A percentile compares a stretch with the other conserved stretches of the same genome.
phyloP scores from a whole-genome alignment of 371 early-diverging fungal species.

The Saksenaea vasiformis region DNA sequence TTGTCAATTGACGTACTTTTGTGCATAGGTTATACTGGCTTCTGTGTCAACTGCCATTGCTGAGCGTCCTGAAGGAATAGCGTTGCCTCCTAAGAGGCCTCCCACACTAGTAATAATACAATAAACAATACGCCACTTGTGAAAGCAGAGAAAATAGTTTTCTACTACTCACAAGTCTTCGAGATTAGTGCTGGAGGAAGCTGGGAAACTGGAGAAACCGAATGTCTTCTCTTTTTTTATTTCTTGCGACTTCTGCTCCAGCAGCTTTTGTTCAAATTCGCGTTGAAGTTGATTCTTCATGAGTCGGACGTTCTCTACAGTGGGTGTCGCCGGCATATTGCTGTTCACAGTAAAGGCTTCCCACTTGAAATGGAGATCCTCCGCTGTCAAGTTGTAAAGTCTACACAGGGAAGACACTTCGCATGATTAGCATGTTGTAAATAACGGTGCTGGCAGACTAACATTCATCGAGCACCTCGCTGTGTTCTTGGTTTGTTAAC shows the following conservation, averaged over 20 bases:
- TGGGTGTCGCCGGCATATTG: conserved; percentile 20
- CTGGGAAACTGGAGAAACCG: neutral
- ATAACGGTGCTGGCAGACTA: neutral
- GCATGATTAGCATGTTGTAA: neutral
- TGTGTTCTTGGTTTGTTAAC: neutral
- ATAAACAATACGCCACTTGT: too few species aligned
- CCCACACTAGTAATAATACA: conserved; percentile 10
- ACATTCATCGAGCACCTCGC: conserved; percentile 1
- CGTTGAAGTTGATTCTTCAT: conserved; percentile 30
- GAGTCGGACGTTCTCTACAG: conserved; percentile 28
- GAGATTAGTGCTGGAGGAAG: neutral
- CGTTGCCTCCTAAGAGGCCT: conserved; percentile 4
- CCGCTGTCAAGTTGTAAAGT: conserved; percentile 34
- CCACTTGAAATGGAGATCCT: conserved; percentile 48
- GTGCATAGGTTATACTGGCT: conserved; percentile 7
- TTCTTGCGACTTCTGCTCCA: conserved; percentile 16
- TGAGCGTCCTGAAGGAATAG: neutral
- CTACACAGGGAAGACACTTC: conserved; percentile 34
- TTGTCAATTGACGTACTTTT: conserved; percentile 17
- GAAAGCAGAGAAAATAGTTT: too few species aligned
- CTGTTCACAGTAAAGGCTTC: conserved; percentile 42
- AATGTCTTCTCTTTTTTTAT: conserved; percentile 10
- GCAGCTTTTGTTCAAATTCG: conserved; percentile 35
- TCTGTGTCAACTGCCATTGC: neutral
- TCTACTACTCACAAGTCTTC: conserved; percentile 15